Evolutionary conservation across 2,329 filamentous ascomycete species (phyloP).

Genomic region (Aspergillus neoniger): DNA sequence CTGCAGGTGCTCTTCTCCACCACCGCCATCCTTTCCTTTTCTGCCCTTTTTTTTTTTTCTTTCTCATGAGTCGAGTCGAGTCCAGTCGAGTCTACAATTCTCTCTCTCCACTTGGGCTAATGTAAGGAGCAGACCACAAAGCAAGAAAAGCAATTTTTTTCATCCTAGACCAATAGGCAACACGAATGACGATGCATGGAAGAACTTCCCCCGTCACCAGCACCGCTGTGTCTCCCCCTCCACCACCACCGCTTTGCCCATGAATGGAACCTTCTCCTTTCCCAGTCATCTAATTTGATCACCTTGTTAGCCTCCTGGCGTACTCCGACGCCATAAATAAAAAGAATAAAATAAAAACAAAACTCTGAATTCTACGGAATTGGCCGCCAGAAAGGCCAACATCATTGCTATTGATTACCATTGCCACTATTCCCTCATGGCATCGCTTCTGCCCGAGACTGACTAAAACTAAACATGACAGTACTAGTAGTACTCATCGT

Average conservation of each 20-base stretch:
- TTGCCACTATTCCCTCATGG: not conserved
- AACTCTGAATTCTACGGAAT: not conserved
- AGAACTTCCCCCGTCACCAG: not conserved
- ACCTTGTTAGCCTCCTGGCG: not conserved
- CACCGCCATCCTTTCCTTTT: not conserved
- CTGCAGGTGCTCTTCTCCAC: constrained; percentile 6
- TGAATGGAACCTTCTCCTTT: constrained; percentile 2
- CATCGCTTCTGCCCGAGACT: not conserved
- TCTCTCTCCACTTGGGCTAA: not conserved
- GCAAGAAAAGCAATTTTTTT: not conserved
- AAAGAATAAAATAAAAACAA: not conserved
- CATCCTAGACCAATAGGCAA: not conserved
- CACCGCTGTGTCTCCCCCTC: not conserved
- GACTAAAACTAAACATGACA: not conserved
- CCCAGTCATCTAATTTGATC: constrained; percentile 4
- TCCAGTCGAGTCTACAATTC: constrained; percentile 2
- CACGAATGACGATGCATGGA: constrained; percentile 1
- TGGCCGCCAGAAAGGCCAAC: too few species aligned
- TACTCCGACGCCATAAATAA: not conserved
- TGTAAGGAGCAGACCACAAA: not conserved
- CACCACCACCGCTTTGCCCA: not conserved
- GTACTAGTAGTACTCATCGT: not conserved
- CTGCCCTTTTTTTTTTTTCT: not conserved
- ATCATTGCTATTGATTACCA: not conserved
- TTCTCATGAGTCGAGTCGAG: not conserved